A percentile compares a stretch with the other conserved stretches of the same genome.
phyloP scores from a whole-genome alignment of 257 asterid species.

The Solanum arcanum region DNA sequence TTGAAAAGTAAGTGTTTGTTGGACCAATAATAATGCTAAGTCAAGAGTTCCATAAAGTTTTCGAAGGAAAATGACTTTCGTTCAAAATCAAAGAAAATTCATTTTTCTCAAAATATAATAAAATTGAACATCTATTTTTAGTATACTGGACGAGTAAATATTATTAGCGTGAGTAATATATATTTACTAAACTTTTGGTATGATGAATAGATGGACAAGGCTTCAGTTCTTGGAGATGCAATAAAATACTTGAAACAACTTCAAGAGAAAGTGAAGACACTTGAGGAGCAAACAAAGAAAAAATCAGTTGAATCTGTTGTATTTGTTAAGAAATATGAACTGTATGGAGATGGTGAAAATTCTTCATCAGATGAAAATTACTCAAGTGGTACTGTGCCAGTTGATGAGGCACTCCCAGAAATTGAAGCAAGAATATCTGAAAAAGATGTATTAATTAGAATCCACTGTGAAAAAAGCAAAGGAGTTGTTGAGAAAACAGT shows the following conservation, averaged over 20 bases:
- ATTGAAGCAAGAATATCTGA: slow-evolving; percentile 47
- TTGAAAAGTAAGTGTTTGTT: background rate
- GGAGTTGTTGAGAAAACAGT: slow-evolving; percentile 38
- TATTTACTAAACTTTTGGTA: background rate
- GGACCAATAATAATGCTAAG: background rate
- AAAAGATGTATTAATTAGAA: slow-evolving; percentile 40
- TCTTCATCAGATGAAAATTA: slow-evolving; percentile 22
- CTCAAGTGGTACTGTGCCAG: background rate
- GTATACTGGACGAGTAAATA: background rate
- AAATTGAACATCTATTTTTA: background rate
- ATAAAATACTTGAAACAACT: slow-evolving; percentile 74
- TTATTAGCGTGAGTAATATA: too few relatives aligned
- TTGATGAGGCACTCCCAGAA: slow-evolving; percentile 39
- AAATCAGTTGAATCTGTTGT: slow-evolving; percentile 33
- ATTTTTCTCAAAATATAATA: background rate
- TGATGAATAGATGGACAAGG: slow-evolving; percentile 59
- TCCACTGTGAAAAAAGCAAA: slow-evolving; percentile 62
- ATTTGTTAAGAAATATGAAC: slow-evolving; percentile 33
- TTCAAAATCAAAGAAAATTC: background rate
- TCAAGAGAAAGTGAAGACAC: slow-evolving; percentile 49
- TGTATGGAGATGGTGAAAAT: slow-evolving; percentile 8
- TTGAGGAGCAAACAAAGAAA: slow-evolving; percentile 58
- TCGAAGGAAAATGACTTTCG: background rate
- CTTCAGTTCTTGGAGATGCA: slow-evolving; percentile 81
- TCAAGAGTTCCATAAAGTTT: background rate